Evolutionary conservation across 2,329 filamentous ascomycete genomes (phyloP).

Genomic region (Fusarium denticulatum): DNA sequence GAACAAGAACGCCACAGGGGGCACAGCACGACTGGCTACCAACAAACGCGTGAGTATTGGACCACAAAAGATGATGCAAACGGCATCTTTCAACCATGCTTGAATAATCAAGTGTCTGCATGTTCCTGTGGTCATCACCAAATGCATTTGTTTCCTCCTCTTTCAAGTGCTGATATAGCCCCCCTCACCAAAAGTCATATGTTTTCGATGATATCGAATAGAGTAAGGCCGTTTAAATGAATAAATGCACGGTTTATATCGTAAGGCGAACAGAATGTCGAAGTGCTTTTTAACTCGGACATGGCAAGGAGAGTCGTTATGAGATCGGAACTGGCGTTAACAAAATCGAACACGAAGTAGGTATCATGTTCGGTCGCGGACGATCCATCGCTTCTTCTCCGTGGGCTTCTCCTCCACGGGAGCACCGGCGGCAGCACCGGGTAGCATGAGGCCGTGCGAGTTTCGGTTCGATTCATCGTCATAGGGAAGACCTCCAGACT

Average conservation of each 20-base stretch:
- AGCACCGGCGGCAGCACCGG: slow-evolving; percentile 24
- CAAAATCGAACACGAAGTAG: background rate
- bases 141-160: background rate
- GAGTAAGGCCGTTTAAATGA: slow-evolving; percentile 34
- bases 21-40: slow-evolving; percentile 1
- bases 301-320: slow-evolving; percentile 22
- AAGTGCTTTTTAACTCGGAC: slow-evolving; percentile 15
- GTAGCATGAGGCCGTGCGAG: slow-evolving; percentile 39
- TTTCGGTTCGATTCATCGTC: slow-evolving; percentile 43
- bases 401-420: slow-evolving; percentile 45
- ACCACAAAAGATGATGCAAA: background rate
- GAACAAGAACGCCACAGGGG: slow-evolving; percentile 32
- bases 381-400: slow-evolving; percentile 60
- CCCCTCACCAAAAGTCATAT: slow-evolving; percentile 14
- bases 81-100: background rate
- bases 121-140: background rate
- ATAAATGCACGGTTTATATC: slow-evolving; percentile 35
- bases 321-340: slow-evolving; percentile 8
- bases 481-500: slow-evolving; percentile 43
- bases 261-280: slow-evolving; percentile 20
- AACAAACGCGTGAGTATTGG: background rate
- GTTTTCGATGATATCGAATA: slow-evolving; percentile 21
- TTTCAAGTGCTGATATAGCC: background rate
- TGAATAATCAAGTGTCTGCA: background rate
- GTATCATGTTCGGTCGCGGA: slow-evolving; percentile 54